Evolutionary conservation across 2,329 filamentous ascomycete genomes (phyloP), one percentile per base, ranked within the genome.

Genomic region (Neonectria magnoliae): DNA sequence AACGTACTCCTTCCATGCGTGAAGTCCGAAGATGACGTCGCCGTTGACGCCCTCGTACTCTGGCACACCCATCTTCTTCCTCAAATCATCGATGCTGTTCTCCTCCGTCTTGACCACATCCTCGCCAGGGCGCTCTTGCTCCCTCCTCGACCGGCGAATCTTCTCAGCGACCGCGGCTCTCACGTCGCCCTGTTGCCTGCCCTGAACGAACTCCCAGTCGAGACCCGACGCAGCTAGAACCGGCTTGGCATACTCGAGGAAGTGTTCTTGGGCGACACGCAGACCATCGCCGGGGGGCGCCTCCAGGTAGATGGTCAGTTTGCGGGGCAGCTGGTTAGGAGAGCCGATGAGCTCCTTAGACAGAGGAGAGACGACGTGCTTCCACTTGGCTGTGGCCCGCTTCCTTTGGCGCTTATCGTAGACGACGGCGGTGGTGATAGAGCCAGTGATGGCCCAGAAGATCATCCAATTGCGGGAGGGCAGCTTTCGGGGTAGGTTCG

Each of bases 381-480:
- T 90, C 94, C 95, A 99, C 79, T 94, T 94, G 68, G 91, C 87
- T 61, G 96, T 95, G 57, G 90, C 90, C 67, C 90, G 90, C 74
- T 90, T 92, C 84, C 95, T 97, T 81, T 98, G 91, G 65, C 93
- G 90, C 76, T 93, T 93, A 81, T 99, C 96, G 84, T 99, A 98
- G 76, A 96, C 87, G 60, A 98, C 86, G 57, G 93, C 92, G 16
- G 88, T 89, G 6, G 93, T 89, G 76, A 97, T 91, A 51, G 92
- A 88, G 57, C 90, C 90, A 11, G 91, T 91, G 60, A 98, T 79
- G 51, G 91, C 85, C 80, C 94, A 89, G 82, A 99, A 99, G 75
- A 99, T 98, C 81, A 96, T 89, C 96, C 96, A 99, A 79, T 98
- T 98, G 66, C 96, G 92, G 18, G 95, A 98, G 8, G 96, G 96